phyloP scores from a whole-genome alignment of 2,329 filamentous ascomycete species.

The Rutstroemia sydowiana region DNA sequence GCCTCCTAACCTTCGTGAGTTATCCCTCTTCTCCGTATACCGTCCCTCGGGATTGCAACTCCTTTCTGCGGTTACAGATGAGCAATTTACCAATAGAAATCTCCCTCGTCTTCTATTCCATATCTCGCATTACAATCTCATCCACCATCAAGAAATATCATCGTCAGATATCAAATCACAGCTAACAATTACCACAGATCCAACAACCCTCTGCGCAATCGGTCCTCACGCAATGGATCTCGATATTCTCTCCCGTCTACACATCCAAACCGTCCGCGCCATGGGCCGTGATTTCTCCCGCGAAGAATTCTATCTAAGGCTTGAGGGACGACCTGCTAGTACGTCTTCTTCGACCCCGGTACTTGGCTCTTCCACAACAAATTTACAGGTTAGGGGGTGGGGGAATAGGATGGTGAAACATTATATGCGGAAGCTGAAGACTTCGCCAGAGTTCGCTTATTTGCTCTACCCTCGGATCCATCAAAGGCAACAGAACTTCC shows the following conservation, averaged over 20 bases:
- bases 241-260: slow-evolving; percentile 4
- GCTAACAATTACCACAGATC: background rate
- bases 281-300: slow-evolving; percentile 3
- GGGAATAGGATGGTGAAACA: background rate
- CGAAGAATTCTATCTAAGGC: slow-evolving; percentile 7
- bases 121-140: too few relatives aligned
- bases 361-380: too few relatives aligned
- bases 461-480: slow-evolving; percentile 1
- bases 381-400: background rate
- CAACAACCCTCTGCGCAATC: slow-evolving; percentile 7
- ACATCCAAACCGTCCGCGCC: background rate
- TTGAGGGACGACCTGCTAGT: slow-evolving; percentile 3
- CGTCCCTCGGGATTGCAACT: background rate
- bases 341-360: background rate
- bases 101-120: too few relatives aligned
- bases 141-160: too few relatives aligned
- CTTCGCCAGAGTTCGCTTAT: slow-evolving; percentile 52
- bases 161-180: too few relatives aligned
- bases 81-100: too few relatives aligned
- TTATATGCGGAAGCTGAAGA: slow-evolving; percentile 49
- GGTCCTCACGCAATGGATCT: slow-evolving; percentile 1
- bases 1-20: background rate
- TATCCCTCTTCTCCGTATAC: background rate
- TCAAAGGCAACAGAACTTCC: background rate
- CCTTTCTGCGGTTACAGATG: too few relatives aligned